Evolutionary conservation across 2,329 filamentous ascomycete genomes (phyloP).

Genomic region (Pseudogymnoascus sp.): DNA sequence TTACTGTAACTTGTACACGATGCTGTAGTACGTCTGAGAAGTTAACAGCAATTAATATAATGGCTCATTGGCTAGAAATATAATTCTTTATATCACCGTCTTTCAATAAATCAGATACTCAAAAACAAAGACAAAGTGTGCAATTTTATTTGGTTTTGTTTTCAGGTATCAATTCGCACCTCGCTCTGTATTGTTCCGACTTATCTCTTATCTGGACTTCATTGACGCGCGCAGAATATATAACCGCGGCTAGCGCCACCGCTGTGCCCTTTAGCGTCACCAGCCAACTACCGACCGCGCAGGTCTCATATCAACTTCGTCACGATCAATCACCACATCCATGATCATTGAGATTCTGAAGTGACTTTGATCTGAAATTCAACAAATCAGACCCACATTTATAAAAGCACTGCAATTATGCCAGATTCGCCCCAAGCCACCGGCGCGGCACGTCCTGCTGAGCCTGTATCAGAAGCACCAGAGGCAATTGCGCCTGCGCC

Average conservation of each 20-base stretch:
- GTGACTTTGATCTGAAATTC: background rate
- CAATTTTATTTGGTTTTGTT: background rate
- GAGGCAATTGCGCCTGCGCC: constrained; percentile 35
- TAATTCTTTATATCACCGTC: background rate
- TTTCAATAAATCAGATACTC: background rate
- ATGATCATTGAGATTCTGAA: background rate
- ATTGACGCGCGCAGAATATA: background rate
- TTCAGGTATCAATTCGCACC: background rate
- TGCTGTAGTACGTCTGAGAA: background rate
- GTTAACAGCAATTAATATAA: background rate
- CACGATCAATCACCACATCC: background rate
- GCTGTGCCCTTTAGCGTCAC: background rate
- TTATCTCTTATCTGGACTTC: background rate
- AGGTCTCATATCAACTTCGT: constrained; percentile 4
- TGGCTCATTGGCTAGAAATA: background rate
- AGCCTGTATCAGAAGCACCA: constrained; percentile 4
- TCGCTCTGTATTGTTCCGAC: background rate
- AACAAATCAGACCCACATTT: background rate
- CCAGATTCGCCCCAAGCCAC: background rate
- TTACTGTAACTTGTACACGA: background rate
- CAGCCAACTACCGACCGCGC: constrained; percentile 1
- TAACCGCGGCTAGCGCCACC: background rate
- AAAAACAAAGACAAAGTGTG: background rate
- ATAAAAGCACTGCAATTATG: background rate
- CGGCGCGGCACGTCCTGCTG: background rate